phyloP scores from a whole-genome alignment of 2,329 filamentous ascomycete species.

The Zymoseptoria pseudotritici region DNA sequence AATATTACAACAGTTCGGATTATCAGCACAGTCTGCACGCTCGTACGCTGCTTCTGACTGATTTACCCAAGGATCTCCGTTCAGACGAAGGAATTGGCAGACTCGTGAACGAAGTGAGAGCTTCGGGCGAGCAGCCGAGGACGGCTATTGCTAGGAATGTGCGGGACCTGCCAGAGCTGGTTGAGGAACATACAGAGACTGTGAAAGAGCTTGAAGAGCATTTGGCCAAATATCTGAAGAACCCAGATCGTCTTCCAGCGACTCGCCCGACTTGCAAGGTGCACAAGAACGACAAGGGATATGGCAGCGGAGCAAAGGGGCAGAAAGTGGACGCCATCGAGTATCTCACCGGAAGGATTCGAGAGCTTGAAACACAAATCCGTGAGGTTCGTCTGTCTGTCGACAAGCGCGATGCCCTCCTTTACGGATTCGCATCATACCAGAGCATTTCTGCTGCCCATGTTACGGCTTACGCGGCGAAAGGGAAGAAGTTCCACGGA shows the following conservation, averaged over 20 bases:
- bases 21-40: constrained; percentile 85
- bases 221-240: constrained; percentile 82
- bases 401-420: constrained; percentile 79
- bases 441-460: constrained; percentile 83
- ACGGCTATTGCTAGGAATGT: constrained; percentile 86
- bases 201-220: constrained; percentile 78
- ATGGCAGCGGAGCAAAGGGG: constrained; percentile 51
- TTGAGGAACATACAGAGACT: constrained; percentile 71
- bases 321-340: constrained; percentile 90
- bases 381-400: constrained; percentile 73
- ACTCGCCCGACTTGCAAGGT: constrained; percentile 71
- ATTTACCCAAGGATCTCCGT: constrained; percentile 68
- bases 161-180: constrained; percentile 77
- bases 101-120: constrained; percentile 72
- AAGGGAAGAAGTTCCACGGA: constrained; percentile 72
- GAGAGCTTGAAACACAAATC: constrained; percentile 73
- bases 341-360: constrained; percentile 80
- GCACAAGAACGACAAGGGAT: constrained; percentile 63
- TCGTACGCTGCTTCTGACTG: constrained; percentile 60
- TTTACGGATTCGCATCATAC: constrained; percentile 93
- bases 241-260: constrained; percentile 70
- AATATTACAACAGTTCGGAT: constrained; percentile 77
- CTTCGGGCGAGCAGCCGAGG: constrained; percentile 68
- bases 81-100: constrained; percentile 82
- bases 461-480: constrained; percentile 71